These are phyloP conservation scores for Taphrina wiesneri DNA, from an alignment of 1,139 yeast genomes.

Conservation along the genomic window DNA sequence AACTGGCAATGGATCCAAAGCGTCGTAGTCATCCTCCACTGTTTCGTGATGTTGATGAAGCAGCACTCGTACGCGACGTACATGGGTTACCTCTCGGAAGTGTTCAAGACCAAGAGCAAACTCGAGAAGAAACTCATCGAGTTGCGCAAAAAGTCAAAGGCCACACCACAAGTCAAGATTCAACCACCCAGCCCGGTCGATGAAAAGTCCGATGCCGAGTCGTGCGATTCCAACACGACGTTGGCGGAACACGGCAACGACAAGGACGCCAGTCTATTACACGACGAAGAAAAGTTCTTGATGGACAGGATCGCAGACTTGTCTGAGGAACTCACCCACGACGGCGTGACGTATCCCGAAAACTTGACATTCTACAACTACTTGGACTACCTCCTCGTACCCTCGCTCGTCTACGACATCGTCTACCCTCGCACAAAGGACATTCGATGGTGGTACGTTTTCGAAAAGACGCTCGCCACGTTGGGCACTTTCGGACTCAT, in stretches of 20 bases:
- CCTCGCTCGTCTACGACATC: constrained; percentile 49
- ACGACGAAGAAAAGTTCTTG: constrained; percentile 32
- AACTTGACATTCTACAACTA: constrained; percentile 57
- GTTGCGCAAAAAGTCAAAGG: background rate
- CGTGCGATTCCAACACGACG: background rate
- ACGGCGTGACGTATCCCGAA: constrained; percentile 57
- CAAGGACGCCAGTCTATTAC: background rate
- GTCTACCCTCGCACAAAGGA: constrained; percentile 73
- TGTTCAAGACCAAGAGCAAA: constrained; percentile 45
- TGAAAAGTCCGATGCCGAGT: background rate
- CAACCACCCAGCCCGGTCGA: constrained; percentile 17
- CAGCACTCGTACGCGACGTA: constrained; percentile 87
- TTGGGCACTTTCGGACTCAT: constrained; percentile 83
- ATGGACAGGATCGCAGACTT: constrained; percentile 60
- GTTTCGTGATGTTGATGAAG: constrained; percentile 85
- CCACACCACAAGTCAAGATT: background rate
- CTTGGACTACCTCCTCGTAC: constrained; percentile 37
- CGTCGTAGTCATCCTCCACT: constrained; percentile 76
- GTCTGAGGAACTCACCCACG: constrained; percentile 56
- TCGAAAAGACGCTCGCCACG: constrained; percentile 71
- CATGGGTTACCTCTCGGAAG: constrained; percentile 82
- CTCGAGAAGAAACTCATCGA: constrained; percentile 32
- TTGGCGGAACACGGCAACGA: background rate
- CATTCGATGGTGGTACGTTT: constrained; percentile 70
- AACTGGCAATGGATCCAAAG: constrained; percentile 69